phyloP scores from a whole-genome alignment of 1,284 basidiomycete genomes.

The Rhodotorula sp. region DNA sequence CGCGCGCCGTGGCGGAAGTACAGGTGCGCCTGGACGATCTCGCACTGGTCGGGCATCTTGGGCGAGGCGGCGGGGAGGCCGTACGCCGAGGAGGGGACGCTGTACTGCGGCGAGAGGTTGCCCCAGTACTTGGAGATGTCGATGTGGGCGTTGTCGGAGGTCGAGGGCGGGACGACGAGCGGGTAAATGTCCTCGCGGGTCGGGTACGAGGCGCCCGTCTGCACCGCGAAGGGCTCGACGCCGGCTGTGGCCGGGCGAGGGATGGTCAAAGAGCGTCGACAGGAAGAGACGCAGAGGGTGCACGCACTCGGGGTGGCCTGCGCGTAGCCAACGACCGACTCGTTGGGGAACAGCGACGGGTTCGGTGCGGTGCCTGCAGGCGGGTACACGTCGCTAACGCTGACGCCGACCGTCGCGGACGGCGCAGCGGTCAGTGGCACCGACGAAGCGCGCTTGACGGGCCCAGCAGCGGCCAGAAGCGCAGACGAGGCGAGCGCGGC shows the following conservation, averaged over 20 bases:
- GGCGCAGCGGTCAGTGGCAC: neutral
- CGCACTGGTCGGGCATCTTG: constrained; percentile 67
- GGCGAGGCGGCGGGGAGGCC: constrained; percentile 69
- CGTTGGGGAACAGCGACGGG: constrained; percentile 43
- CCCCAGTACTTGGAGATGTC: constrained; percentile 55
- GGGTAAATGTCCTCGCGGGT: constrained; percentile 53
- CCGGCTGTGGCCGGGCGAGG: constrained; percentile 49
- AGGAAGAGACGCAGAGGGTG: too few species aligned
- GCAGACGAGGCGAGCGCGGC: constrained; percentile 1
- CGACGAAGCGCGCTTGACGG: constrained; percentile 1
- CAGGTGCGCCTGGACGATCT: constrained; percentile 56
- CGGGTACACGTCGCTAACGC: constrained; percentile 26
- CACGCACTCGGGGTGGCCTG: constrained; percentile 52
- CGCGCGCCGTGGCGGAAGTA: constrained; percentile 62
- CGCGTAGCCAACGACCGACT: constrained; percentile 57
- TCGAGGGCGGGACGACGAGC: constrained; percentile 45
- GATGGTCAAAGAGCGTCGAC: neutral
- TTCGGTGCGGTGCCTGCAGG: constrained; percentile 1
- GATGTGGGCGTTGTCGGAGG: constrained; percentile 42
- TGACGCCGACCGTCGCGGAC: neutral
- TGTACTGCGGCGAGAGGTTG: constrained; percentile 51
- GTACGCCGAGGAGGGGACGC: constrained; percentile 57
- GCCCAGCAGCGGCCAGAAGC: neutral
- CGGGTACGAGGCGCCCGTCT: constrained; percentile 56
- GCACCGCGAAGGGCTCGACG: constrained; percentile 57